Conservation (phyloP, 2,329 filamentous ascomycete species). For the Epichloe gansuensis region DNA sequence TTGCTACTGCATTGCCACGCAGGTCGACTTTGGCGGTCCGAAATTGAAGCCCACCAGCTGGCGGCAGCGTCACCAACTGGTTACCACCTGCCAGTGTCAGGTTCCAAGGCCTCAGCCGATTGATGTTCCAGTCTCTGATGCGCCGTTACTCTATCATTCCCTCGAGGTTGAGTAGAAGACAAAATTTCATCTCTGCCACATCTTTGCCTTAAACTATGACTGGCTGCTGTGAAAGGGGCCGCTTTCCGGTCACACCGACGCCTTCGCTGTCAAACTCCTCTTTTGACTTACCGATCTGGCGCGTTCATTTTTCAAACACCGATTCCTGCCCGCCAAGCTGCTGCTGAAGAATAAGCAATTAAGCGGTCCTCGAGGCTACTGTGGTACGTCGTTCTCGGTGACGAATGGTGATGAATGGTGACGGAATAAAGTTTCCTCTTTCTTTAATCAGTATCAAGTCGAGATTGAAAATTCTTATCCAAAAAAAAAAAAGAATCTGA, state of each 20-base stretch:
- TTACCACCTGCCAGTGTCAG: background rate
- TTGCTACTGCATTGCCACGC: background rate
- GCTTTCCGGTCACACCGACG: background rate
- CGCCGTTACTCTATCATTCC: background rate
- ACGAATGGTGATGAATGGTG: too few species aligned
- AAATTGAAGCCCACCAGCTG: background rate
- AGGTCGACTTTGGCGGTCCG: background rate
- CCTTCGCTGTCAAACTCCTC: background rate
- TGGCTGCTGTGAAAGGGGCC: background rate
- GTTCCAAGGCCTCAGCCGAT: background rate
- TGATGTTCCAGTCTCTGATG: background rate
- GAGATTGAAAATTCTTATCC: background rate
- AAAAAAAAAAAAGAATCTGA: background rate
- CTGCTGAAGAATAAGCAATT: background rate
- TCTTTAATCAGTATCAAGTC: too few species aligned
- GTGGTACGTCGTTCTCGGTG: background rate
- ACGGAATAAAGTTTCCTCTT: background rate
- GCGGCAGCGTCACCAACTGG: background rate
- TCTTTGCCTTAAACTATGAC: background rate
- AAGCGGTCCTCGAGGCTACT: background rate
- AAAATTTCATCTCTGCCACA: background rate
- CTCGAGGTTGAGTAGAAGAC: background rate
- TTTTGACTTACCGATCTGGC: constrained; percentile 36
- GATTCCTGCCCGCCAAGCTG: background rate
- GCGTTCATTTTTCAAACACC: constrained; percentile 35